phyloP scores from a whole-genome alignment of 192 early-diverging fungal species.

The Coemansia sp. region DNA sequence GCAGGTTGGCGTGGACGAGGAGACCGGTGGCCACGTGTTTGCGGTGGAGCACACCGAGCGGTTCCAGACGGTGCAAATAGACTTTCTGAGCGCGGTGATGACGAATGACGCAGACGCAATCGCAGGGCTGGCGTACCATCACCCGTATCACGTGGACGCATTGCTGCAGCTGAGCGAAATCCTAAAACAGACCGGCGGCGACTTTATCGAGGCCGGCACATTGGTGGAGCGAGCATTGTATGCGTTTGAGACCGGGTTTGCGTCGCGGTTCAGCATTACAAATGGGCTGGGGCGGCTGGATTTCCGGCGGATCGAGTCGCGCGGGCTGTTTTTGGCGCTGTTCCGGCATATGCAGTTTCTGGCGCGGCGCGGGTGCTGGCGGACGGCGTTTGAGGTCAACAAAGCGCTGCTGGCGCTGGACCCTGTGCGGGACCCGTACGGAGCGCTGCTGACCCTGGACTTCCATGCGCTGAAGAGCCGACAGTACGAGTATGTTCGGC shows the following conservation, averaged over 20 bases:
- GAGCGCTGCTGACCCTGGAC: conserved; percentile 76
- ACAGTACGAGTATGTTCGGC: conserved; percentile 65
- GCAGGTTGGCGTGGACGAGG: conserved; percentile 54
- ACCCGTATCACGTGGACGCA: conserved; percentile 89
- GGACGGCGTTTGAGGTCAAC: conserved; percentile 87
- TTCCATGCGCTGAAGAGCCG: conserved; percentile 79
- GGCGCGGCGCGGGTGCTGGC: conserved; percentile 88
- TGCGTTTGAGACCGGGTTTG: conserved; percentile 81
- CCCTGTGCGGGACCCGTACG: conserved; percentile 73
- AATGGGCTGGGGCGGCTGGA: conserved; percentile 65
- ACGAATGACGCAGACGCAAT: conserved; percentile 76
- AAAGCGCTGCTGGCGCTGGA: conserved; percentile 76
- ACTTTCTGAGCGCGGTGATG: conserved; percentile 71
- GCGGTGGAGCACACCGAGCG: conserved; percentile 66
- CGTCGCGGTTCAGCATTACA: conserved; percentile 71
- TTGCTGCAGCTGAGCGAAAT: conserved; percentile 85
- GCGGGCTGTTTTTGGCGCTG: conserved; percentile 78
- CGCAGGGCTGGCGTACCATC: conserved; percentile 61
- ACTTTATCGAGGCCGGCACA: conserved; percentile 75
- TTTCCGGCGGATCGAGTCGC: conserved; percentile 75
- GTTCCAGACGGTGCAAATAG: conserved; percentile 74
- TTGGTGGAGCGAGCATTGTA: conserved; percentile 88
- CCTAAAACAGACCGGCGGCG: conserved; percentile 77
- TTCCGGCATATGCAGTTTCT: conserved; percentile 84
- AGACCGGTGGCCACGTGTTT: conserved; percentile 54